Conservation (phyloP, 225 moss, liverwort and hornwort genomes). For the Bryoerythrophyllum caledonicum region DNA sequence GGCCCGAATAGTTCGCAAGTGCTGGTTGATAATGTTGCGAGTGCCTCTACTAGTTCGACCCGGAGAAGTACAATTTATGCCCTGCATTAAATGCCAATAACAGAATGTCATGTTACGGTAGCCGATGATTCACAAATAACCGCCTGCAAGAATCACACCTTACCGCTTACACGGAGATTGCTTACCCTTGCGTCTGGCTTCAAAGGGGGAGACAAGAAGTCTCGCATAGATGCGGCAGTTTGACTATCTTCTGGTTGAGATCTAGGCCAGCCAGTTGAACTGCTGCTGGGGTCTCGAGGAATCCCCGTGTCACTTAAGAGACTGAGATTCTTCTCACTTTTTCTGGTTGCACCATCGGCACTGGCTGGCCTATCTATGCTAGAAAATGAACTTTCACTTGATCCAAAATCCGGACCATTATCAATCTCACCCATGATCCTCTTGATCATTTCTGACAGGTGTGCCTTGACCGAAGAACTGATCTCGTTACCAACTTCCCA, state of each 20-base stretch:
- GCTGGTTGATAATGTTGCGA: conserved; percentile 74
- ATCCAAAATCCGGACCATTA: conserved; percentile 37
- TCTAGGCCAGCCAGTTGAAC: conserved; percentile 17
- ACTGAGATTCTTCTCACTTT: conserved; percentile 39
- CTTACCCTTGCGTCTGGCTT: conserved; percentile 50
- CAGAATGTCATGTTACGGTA: background rate
- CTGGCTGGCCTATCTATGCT: conserved; percentile 44
- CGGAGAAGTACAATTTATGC: conserved; percentile 39
- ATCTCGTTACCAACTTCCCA: conserved; percentile 65
- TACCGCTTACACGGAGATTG: background rate
- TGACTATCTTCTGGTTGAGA: conserved; percentile 57
- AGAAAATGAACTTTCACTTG: conserved; percentile 38
- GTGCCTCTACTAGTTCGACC: conserved; percentile 60
- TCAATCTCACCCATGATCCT: conserved; percentile 54
- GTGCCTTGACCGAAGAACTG: conserved; percentile 41
- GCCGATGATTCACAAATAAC: background rate
- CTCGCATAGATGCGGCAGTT: conserved; percentile 23
- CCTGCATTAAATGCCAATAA: conserved; percentile 27
- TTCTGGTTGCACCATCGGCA: conserved; percentile 32
- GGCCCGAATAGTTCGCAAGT: conserved; percentile 62
- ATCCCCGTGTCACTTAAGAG: conserved; percentile 28
- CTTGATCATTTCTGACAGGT: conserved; percentile 71
- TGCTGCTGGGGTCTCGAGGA: conserved; percentile 30
- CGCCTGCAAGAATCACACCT: background rate
- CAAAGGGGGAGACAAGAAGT: conserved; percentile 29